Conservation (phyloP, 2,329 filamentous ascomycete genomes). For the Paradendryphiella salina region DNA sequence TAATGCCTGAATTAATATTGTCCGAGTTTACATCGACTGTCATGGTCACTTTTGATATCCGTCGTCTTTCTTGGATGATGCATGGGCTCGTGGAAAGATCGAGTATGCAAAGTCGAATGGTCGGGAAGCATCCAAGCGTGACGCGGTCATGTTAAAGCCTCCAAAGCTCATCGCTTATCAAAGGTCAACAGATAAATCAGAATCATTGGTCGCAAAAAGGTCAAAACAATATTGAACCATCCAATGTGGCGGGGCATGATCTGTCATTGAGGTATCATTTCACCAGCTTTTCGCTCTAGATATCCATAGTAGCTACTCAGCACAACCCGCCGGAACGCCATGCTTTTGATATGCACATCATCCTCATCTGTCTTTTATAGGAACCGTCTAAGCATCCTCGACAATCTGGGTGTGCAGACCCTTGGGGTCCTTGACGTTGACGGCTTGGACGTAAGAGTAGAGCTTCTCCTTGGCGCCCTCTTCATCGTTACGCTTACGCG, state of each 20-base stretch:
- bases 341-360: conserved; percentile 40
- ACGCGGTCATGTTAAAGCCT: too few relatives aligned
- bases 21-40: too few relatives aligned
- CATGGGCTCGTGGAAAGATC: too few relatives aligned
- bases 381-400: conserved; percentile 59
- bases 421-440: conserved; percentile 99
- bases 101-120: too few relatives aligned
- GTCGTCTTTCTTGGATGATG: too few relatives aligned
- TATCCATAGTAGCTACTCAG: conserved; percentile 39
- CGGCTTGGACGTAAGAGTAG: conserved; percentile 99
- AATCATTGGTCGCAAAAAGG: background rate
- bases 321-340: conserved; percentile 43
- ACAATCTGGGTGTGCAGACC: conserved; percentile 92
- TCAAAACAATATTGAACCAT: conserved; percentile 6
- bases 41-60: too few relatives aligned
- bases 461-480: conserved; percentile 99
- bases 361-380: conserved; percentile 16
- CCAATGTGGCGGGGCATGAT: conserved; percentile 38
- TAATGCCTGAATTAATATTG: too few relatives aligned
- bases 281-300: conserved; percentile 39
- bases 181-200: background rate
- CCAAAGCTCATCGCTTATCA: background rate
- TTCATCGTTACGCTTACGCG: conserved; percentile 99
- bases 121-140: too few relatives aligned
- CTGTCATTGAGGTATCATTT: conserved; percentile 44